Evolutionary conservation across 805 yeast genomes (phyloP), one percentile per base, ranked within the genome.

Genomic region (Lachancea dasiensis): DNA sequence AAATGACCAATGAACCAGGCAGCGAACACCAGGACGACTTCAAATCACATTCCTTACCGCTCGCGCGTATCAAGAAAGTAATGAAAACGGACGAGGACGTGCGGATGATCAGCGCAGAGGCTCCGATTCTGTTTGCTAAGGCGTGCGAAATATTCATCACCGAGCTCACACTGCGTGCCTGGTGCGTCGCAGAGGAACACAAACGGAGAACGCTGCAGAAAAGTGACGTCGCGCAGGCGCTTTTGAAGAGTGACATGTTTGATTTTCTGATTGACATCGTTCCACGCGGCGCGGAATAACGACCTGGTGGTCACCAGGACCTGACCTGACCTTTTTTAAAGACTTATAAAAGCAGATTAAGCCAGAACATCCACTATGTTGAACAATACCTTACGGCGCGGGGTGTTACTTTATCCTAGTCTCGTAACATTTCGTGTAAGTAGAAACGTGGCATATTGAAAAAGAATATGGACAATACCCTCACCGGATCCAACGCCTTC

Each of bases 21-120:
- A 52, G 58, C 9, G 41, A 41, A 54, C 56, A 86, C 51, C 86
- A 81, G 41, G 95, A 86, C 56, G 95, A 86, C 58, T 92, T 90
- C 65, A 89, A 86, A 60, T 84, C 86, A 48, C 97, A 92, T 58
- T 95, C 89, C 46, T 68, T 92, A 45, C 99, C 99, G 13, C 69
- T 92, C 39, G 98, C 98, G 4, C 73, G 99, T 50, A 92, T 92
- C 52, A 90, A 92, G 57, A 90, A 90, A 60, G 97, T 90, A 27
- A 90, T 90, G 97, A 90, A 90, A 59, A 89, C 97, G 0, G 97
- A 90, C 58, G 95, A 86, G 56, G 97, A 90, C 47, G 97, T 92
- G 27, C 76, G 87, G 47, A 92, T 92, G 99, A 92, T 92, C 40
- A 79, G 92, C 46, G 97, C 98, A 2, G 99, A 92, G 64, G 97